Evolutionary conservation across 2,329 filamentous ascomycete species (phyloP).

Genomic region (Colletotrichum sp.): DNA sequence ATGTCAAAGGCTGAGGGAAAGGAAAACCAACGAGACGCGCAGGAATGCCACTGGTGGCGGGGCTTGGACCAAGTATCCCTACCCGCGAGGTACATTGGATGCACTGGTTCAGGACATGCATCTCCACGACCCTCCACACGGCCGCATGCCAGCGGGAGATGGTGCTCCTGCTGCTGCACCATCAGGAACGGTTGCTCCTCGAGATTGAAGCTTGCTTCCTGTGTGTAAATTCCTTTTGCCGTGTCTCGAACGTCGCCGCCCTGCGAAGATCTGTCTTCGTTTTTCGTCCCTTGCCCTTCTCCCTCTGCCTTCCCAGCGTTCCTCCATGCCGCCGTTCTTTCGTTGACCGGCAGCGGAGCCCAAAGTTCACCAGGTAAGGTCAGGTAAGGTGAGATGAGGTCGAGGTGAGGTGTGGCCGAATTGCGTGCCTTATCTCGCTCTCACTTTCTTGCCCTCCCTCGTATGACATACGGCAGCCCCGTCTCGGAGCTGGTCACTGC

Average conservation of each 20-base stretch:
- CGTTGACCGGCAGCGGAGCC: neutral
- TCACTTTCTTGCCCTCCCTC: neutral
- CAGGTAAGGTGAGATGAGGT: neutral
- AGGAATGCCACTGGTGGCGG: constrained; percentile 18
- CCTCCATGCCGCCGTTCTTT: neutral
- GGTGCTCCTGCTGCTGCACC: neutral
- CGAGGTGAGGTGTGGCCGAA: neutral
- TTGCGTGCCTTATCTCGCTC: neutral
- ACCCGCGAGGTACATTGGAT: constrained; percentile 9
- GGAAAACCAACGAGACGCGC: constrained; percentile 1
- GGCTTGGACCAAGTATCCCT: constrained; percentile 9
- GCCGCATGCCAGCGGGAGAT: neutral
- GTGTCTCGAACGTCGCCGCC: neutral
- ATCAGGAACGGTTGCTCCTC: neutral
- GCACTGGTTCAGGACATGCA: neutral
- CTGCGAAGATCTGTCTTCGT: neutral
- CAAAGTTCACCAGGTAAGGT: neutral
- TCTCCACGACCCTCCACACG: neutral
- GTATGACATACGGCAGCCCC: neutral
- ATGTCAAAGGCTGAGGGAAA: constrained; percentile 5
- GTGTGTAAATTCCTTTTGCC: neutral
- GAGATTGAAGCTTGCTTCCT: neutral
- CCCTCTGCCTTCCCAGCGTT: neutral
- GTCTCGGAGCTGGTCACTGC: neutral
- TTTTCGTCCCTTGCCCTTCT: neutral